These are phyloP conservation scores for Suillus bovinus DNA, from an alignment of 768 basidiomycete species.

Conservation along the genomic window DNA sequence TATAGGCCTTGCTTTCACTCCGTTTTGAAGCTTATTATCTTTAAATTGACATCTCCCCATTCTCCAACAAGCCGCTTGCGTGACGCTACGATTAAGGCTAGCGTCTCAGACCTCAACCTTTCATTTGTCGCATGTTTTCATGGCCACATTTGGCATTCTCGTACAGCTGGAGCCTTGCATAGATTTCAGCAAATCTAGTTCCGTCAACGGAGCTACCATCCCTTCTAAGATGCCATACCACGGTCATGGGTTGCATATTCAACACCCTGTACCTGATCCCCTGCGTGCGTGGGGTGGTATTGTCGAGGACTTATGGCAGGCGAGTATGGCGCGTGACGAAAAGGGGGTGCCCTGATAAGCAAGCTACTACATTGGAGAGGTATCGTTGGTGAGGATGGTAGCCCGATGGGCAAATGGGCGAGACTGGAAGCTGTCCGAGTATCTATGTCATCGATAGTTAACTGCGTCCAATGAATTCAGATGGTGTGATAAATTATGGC, in stretches of 20 bases:
- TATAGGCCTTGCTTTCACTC: neutral
- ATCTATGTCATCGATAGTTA: neutral
- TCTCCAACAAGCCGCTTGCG: constrained; percentile 28
- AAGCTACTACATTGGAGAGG: constrained; percentile 60
- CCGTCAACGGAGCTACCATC: neutral
- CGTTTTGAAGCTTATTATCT: neutral
- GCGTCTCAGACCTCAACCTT: constrained; percentile 28
- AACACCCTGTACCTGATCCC: constrained; percentile 24
- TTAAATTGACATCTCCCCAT: constrained; percentile 7
- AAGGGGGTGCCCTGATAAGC: constrained; percentile 52
- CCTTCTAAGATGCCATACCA: constrained; percentile 32
- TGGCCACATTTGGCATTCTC: constrained; percentile 28
- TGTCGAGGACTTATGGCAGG: constrained; percentile 49
- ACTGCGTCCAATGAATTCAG: neutral
- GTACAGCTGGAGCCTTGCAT: constrained; percentile 26
- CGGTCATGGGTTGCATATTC: constrained; percentile 39
- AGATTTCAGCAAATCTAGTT: neutral
- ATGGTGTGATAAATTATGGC: neutral
- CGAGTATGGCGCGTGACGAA: constrained; percentile 27
- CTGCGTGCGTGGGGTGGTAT: constrained; percentile 48
- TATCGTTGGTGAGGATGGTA: constrained; percentile 39
- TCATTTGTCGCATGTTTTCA: constrained; percentile 34
- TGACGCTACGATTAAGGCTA: constrained; percentile 39
- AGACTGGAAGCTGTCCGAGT: constrained; percentile 37
- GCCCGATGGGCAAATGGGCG: constrained; percentile 56